Percentiles rank a stretch among this genome's conserved stretches.
Conservation (phyloP, 345 rosid species). For the Kandelia obovata region DNA sequence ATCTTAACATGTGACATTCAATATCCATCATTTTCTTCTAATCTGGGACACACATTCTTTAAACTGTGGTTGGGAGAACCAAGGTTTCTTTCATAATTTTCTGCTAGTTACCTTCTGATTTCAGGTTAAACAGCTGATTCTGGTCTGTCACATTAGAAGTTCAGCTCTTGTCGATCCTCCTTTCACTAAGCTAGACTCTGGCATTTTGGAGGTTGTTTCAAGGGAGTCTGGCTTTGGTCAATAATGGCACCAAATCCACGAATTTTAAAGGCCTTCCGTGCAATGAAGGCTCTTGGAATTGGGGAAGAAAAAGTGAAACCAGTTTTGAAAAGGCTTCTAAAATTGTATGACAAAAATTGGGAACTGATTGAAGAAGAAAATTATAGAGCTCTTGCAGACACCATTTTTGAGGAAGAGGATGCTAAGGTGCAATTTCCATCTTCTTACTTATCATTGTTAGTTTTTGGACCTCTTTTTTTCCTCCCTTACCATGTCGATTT, state of each 20-base stretch:
- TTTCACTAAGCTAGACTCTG: background rate
- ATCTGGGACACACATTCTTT: too few relatives aligned
- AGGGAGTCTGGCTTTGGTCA: background rate
- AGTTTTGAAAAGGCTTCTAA: conserved; percentile 61
- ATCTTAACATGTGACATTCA: too few relatives aligned
- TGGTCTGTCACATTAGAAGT: background rate
- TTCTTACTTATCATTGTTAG: background rate
- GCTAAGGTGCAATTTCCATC: conserved; percentile 39
- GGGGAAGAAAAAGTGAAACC: conserved; percentile 51
- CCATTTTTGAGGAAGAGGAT: conserved; percentile 77
- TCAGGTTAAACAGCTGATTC: too few relatives aligned
- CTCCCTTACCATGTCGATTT: conserved; percentile 6
- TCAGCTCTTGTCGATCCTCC: background rate
- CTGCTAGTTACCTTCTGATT: too few relatives aligned
- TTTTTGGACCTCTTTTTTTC: background rate
- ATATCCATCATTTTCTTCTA: too few relatives aligned
- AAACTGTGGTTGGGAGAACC: too few relatives aligned
- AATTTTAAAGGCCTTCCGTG: conserved; percentile 47
- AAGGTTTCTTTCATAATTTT: too few relatives aligned
- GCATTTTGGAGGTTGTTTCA: conserved; percentile 3
- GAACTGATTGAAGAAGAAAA: conserved; percentile 74
- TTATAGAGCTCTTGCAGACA: conserved; percentile 84
- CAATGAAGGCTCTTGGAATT: conserved; percentile 72
- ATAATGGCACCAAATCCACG: conserved; percentile 57
- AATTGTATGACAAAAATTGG: conserved; percentile 81